Evolutionary conservation across 1,284 basidiomycete species (phyloP), one percentile per base, ranked within the genome.

Genomic region (Trichosporon coremiiforme): DNA sequence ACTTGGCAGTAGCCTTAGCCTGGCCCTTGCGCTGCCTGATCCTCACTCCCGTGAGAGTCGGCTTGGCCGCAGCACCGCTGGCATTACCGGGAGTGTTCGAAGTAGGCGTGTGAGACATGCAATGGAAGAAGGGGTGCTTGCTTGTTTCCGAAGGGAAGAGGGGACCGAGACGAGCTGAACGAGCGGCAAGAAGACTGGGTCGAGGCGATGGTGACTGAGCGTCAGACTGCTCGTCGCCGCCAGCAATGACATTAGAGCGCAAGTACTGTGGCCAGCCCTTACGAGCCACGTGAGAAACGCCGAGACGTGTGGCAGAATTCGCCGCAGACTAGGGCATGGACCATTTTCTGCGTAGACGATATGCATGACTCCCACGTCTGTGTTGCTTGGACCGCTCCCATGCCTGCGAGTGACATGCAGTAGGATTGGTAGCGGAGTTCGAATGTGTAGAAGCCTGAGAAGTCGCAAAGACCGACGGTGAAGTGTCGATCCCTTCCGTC

Each of bases 1-100:
- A 86, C 80, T 87, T 87, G 73, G 85, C 84, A 38, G 84, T 83
- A 9, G 85, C 85, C 75, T 86, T 85, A 5, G 83, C 85, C 73
- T 80, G 78, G 68, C 83, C 78, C 73, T 85, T 85, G 73, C 84
- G 78, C 78, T 86, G 85, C 79, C 83, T 85, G 77, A 85, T 85
- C 74, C 84, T 81, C 68, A 85, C 83, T 73, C 85, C 85, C 47
- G 82, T 83, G 71, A 85, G 78, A 72, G 83, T 80, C 63, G 85
- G 85, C 77, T 85, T 85, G 75, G 78, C 78, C 41, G 75, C 74
- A 68, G 74, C 72, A 70, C 76, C 74, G 78, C 74, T 74, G 75
- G 77, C 79, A 80, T 80, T 81, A 80, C 79, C 80, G 72, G 78
- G 77, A 75, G 75, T 76, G 67, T 77, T 64, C 22, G 77, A 70